Conservation (phyloP, 371 early-diverging fungal genomes). For the Mucor plumbeus region DNA sequence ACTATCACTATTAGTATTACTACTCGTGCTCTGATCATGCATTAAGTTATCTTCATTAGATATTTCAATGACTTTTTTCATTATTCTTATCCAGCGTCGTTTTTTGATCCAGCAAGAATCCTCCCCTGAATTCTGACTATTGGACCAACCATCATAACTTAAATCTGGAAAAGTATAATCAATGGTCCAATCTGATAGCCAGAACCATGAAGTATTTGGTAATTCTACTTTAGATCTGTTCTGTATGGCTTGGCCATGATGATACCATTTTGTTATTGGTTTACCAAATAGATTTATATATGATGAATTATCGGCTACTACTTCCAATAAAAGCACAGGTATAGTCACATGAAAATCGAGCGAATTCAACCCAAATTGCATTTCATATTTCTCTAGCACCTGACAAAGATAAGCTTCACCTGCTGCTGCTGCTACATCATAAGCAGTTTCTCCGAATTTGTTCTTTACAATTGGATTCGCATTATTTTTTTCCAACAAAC, state of each 20-base stretch:
- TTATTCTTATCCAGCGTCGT: constrained; percentile 70
- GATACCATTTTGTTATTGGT: constrained; percentile 30
- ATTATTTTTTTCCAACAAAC: constrained; percentile 51
- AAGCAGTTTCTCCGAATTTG: constrained; percentile 68
- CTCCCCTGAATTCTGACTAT: constrained; percentile 36
- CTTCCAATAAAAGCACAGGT: constrained; percentile 54
- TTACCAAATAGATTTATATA: not conserved
- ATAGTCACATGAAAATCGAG: constrained; percentile 54
- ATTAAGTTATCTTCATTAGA: not conserved
- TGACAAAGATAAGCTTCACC: constrained; percentile 65
- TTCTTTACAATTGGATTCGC: constrained; percentile 66
- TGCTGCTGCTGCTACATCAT: constrained; percentile 71
- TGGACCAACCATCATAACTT: constrained; percentile 62
- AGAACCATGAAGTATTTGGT: constrained; percentile 64
- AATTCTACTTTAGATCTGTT: constrained; percentile 19
- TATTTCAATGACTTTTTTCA: constrained; percentile 60
- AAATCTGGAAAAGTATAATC: constrained; percentile 58
- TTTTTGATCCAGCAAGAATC: constrained; percentile 51
- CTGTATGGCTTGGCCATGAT: constrained; percentile 5
- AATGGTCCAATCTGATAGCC: constrained; percentile 75
- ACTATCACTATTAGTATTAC: not conserved
- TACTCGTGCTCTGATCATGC: not conserved
- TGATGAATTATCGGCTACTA: not conserved
- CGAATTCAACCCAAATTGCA: not conserved
- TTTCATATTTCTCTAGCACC: constrained; percentile 59